These are phyloP conservation scores for Globisporangium irregulare DNA, from an alignment of 352 stramenopile genomes.

Conservation along the genomic window DNA sequence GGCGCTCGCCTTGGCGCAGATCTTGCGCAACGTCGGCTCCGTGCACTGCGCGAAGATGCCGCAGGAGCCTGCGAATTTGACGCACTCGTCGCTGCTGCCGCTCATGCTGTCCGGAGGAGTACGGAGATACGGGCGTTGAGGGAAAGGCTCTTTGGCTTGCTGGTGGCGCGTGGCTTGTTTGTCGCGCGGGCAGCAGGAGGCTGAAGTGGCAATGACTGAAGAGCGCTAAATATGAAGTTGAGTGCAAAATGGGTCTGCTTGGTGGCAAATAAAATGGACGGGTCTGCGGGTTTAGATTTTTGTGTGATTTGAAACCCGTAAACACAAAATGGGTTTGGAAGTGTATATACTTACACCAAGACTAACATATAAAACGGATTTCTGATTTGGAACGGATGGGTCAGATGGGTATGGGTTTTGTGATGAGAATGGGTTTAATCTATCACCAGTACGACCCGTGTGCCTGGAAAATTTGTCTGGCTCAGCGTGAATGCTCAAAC, in stretches of 20 bases:
- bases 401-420: background rate
- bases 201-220: slow-evolving; percentile 20
- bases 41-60: slow-evolving; percentile 85
- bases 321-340: background rate
- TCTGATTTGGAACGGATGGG: background rate
- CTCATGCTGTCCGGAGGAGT: slow-evolving; percentile 23
- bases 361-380: background rate
- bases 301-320: background rate
- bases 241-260: slow-evolving; percentile 3
- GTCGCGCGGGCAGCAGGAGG: background rate
- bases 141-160: slow-evolving; percentile 3
- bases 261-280: background rate
- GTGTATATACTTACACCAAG: background rate
- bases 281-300: background rate
- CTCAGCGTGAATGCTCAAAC: slow-evolving; percentile 20
- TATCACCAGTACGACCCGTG: background rate
- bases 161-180: background rate
- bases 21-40: slow-evolving; percentile 74
- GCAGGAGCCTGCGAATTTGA: slow-evolving; percentile 53
- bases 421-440: background rate
- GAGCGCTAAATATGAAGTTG: slow-evolving; percentile 5
- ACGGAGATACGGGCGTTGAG: background rate
- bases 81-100: slow-evolving; percentile 48
- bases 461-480: slow-evolving; percentile 18
- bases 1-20: slow-evolving; percentile 58